A percentile compares a stretch with the other conserved stretches of the same genome.
phyloP scores from a whole-genome alignment of 2,329 filamentous ascomycete species.

The Dactylonectria estremocensis region DNA sequence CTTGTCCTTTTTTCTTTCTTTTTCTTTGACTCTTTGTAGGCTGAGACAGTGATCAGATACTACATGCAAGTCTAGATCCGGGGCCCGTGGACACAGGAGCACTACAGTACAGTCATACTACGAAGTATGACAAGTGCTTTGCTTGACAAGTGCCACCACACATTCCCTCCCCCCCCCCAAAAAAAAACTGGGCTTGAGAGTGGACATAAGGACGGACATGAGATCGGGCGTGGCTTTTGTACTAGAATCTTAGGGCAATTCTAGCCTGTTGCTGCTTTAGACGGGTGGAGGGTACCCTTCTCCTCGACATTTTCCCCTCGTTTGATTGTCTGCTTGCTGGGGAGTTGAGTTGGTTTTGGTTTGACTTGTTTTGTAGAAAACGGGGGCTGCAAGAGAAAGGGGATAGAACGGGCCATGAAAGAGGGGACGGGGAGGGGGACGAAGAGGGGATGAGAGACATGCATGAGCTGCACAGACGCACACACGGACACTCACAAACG shows the following conservation, averaged over 20 bases:
- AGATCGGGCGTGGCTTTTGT: background rate
- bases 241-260: background rate
- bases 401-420: background rate
- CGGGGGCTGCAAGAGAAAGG: constrained; percentile 25
- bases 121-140: background rate
- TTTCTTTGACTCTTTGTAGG: background rate
- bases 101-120: background rate
- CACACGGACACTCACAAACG: background rate
- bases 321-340: background rate
- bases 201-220: background rate
- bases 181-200: constrained; percentile 14
- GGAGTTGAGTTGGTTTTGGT: background rate
- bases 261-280: background rate
- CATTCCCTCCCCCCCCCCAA: too few species aligned
- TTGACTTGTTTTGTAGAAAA: constrained; percentile 9
- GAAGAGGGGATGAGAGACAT: constrained; percentile 8
- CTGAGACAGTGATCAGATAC: constrained; percentile 5
- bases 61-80: background rate
- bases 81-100: constrained; percentile 5
- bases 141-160: constrained; percentile 11
- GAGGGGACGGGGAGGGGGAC: background rate
- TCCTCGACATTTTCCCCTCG: background rate
- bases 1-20: background rate
- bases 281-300: too few species aligned
- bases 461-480: constrained; percentile 19